Percentiles rank a stretch among this genome's conserved stretches.
Evolutionary conservation across 2,329 filamentous ascomycete genomes (phyloP).

Genomic region (Macrophomina phaseolina): DNA sequence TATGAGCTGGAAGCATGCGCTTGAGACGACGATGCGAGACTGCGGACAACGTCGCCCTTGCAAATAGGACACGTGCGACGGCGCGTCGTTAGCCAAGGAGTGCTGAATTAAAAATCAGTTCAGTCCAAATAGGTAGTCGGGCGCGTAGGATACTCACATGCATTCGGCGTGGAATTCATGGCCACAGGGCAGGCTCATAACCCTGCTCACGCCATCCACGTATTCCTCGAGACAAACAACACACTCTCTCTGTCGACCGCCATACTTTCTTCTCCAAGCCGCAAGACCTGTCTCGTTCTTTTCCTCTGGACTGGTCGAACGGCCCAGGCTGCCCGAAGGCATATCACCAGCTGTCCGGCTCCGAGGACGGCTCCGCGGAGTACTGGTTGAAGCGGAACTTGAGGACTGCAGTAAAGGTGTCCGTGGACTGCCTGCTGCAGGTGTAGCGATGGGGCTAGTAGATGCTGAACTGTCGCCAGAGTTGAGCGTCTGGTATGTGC

Average conservation of each 20-base stretch:
- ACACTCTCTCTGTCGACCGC: constrained; percentile 78
- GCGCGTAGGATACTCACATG: constrained; percentile 73
- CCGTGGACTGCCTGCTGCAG: constrained; percentile 70
- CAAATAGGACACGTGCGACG: constrained; percentile 98
- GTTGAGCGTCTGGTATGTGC: constrained; percentile 88
- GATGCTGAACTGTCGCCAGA: constrained; percentile 63
- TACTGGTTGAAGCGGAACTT: constrained; percentile 31
- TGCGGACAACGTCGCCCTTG: constrained; percentile 88
- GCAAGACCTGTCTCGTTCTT: constrained; percentile 58
- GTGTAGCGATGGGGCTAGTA: constrained; percentile 66
- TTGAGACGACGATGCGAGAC: constrained; percentile 26
- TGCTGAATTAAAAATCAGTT: constrained; percentile 59
- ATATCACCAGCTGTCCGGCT: constrained; percentile 70
- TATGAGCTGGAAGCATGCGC: constrained; percentile 17
- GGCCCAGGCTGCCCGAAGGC: constrained; percentile 36
- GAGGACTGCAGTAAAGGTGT: constrained; percentile 74
- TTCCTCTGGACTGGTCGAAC: constrained; percentile 51
- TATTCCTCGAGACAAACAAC: constrained; percentile 98
- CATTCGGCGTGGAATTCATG: constrained; percentile 98
- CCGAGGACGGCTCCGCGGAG: constrained; percentile 62
- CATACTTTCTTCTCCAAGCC: constrained; percentile 64
- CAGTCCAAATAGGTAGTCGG: constrained; percentile 7
- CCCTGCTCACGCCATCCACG: constrained; percentile 87
- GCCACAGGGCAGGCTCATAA: constrained; percentile 97
- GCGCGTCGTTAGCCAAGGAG: constrained; percentile 93